Conservation (phyloP, 1,139 yeast genomes). For the Scheffersomyces cryptocercus region DNA sequence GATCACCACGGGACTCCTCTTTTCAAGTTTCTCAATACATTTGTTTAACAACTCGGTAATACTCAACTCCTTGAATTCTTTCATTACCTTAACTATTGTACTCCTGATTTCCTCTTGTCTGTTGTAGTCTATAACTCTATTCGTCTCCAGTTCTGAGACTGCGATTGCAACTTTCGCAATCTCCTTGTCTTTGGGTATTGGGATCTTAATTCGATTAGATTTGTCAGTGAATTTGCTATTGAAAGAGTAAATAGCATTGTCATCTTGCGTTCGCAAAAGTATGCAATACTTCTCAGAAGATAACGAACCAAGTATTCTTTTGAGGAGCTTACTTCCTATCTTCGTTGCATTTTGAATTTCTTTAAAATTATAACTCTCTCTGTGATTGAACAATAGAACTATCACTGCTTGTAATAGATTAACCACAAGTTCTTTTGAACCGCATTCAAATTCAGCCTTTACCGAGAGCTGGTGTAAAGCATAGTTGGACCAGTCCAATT, state of each 20-base stretch:
- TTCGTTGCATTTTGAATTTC: conserved; percentile 24
- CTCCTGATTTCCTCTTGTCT: conserved; percentile 33
- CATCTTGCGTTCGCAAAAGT: conserved; percentile 11
- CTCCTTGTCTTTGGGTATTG: conserved; percentile 32
- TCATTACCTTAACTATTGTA: conserved; percentile 34
- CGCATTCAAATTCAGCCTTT: conserved; percentile 26
- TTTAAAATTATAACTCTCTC: conserved; percentile 14
- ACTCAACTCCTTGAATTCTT: conserved; percentile 20
- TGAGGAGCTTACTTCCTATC: conserved; percentile 28
- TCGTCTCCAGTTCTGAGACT: neutral
- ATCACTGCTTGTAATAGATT: conserved; percentile 43
- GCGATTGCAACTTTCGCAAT: conserved; percentile 3
- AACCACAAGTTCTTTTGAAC: conserved; percentile 34
- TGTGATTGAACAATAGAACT: conserved; percentile 29
- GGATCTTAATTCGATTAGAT: conserved; percentile 29
- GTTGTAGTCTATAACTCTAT: conserved; percentile 12
- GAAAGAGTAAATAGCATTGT: conserved; percentile 15
- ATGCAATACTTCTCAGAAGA: conserved; percentile 30
- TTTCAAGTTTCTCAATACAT: conserved; percentile 20
- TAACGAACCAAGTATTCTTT: conserved; percentile 30
- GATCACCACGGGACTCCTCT: conserved; percentile 29
- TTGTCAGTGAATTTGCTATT: conserved; percentile 33
- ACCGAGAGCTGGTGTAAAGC: conserved; percentile 37
- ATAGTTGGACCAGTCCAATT: conserved; percentile 23
- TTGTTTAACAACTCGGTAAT: conserved; percentile 28